Percentiles rank a stretch among this genome's conserved stretches.
phyloP scores from a whole-genome alignment of 305 asterid genomes.

The Fraxinus velutina region DNA sequence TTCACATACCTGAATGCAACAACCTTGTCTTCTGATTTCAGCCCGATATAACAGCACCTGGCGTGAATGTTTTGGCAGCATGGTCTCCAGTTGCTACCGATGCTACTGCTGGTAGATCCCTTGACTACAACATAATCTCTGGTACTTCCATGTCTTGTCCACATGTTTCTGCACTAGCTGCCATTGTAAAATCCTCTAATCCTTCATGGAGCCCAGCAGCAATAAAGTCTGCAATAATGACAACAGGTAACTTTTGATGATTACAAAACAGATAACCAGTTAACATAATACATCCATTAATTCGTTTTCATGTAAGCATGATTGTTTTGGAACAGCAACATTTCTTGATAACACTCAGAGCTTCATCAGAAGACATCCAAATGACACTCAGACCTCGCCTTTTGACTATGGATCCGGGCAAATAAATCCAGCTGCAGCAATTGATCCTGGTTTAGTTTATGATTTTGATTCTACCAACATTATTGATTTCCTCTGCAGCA shows the following conservation, averaged over 20 bases:
- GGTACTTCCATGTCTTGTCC: constrained; percentile 79
- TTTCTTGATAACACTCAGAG: constrained; percentile 41
- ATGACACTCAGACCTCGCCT: constrained; percentile 40
- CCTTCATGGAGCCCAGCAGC: constrained; percentile 71
- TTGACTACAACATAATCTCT: constrained; percentile 49
- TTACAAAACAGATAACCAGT: background rate
- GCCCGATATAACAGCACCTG: constrained; percentile 68
- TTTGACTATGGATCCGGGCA: constrained; percentile 66
- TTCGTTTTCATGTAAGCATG: background rate
- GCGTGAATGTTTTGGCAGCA: constrained; percentile 61
- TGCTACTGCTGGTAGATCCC: constrained; percentile 38
- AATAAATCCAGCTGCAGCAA: constrained; percentile 52
- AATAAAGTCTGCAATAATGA: constrained; percentile 64
- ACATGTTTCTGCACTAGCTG: constrained; percentile 59
- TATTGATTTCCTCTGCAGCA: constrained; percentile 57
- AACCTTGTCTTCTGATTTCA: constrained; percentile 27
- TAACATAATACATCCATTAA: background rate
- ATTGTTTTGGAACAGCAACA: constrained; percentile 37
- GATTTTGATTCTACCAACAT: constrained; percentile 42
- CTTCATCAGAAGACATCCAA: constrained; percentile 45
- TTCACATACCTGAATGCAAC: constrained; percentile 3
- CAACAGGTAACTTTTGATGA: constrained; percentile 47
- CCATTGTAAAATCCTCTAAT: constrained; percentile 46
- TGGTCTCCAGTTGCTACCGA: constrained; percentile 52
- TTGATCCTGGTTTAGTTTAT: constrained; percentile 56